Conservation (phyloP, 2,329 filamentous ascomycete genomes). For the Cytospora mali region DNA sequence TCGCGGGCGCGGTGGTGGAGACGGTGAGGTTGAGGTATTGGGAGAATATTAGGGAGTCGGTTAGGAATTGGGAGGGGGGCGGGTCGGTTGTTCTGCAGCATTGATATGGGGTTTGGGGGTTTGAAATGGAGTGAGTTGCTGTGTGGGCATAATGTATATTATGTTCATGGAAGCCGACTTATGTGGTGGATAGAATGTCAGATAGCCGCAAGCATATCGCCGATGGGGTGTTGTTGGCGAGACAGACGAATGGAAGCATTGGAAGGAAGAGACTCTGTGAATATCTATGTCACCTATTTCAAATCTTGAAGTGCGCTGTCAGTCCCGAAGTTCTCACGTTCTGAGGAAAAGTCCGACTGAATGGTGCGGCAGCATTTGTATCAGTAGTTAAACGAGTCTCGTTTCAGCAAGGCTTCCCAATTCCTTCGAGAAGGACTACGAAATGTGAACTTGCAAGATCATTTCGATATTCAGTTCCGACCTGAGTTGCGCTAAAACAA, state of each 20-base stretch:
- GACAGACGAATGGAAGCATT: not conserved
- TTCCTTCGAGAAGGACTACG: too few species aligned
- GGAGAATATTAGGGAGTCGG: slow-evolving; percentile 80
- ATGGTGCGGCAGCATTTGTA: too few species aligned
- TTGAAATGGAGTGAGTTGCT: not conserved
- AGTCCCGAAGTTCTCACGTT: too few species aligned
- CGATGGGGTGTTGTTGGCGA: not conserved
- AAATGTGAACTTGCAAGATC: too few species aligned
- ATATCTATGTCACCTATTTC: not conserved
- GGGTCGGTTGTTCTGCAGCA: slow-evolving; percentile 61
- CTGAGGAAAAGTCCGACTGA: too few species aligned
- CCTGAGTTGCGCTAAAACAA: too few species aligned
- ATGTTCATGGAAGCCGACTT: not conserved
- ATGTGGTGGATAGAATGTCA: not conserved
- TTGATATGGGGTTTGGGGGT: slow-evolving; percentile 31
- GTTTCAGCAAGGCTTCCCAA: too few species aligned
- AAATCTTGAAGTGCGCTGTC: too few species aligned
- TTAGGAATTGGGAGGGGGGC: slow-evolving; percentile 83
- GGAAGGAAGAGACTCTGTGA: not conserved
- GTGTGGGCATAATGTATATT: not conserved
- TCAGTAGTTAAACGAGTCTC: too few species aligned
- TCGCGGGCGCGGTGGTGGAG: slow-evolving; percentile 69
- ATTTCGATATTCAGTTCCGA: too few species aligned
- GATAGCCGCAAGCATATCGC: not conserved
- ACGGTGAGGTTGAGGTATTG: slow-evolving; percentile 83